Base-by-base conservation (phyloP, 805 yeast species). In the Ogataea paradorogensis region DNA sequence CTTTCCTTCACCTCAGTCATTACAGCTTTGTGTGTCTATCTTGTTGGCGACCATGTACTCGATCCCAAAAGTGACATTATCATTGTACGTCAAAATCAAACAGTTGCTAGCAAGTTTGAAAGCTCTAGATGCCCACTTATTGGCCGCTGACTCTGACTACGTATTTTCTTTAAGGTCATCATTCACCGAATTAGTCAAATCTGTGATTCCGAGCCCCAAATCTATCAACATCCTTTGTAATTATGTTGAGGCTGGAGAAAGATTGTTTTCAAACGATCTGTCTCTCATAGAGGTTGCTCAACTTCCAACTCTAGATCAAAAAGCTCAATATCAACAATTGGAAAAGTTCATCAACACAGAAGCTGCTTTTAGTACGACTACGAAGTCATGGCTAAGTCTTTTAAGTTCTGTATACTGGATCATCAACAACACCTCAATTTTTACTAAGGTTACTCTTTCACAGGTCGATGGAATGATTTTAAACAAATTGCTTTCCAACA, bases 361-460 rank as follows among this genome's bases (percentile, higher is more conserved):
- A 35, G 36, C 54, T 6, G 24, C 38, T 1, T 41, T 35, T 26
- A 52, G 51, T 5, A 38, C 39, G 9, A 48, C 38, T 21, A 9
- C 44, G 1, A 52, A 47, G 20, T 45, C 51, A 20, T 61, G 64
- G 65, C 30, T 42, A 8, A 26, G 45, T 8, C 31, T 59, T 4
- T 30, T 62, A 13, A 47, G 47, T n/a, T 61, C 66, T 1, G 47
- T 56, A 6, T 59, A 58, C 36, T 50, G 60, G 48, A 47, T 59
- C 9, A 45, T 51, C 23, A 48, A 45, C 22, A 54, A 52, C 25
- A 55, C 65, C 1, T 22, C 38, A 2, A 43, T 55, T 1, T 62
- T 63, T 39, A 47, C 40, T 37, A 52, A 58, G 26, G 48, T 63
- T 4, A 15, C 50, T 8, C 14, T 30, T 1, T 33, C 39, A 1